A percentile compares a stretch with the other conserved stretches of the same genome.
Evolutionary conservation across 2,329 filamentous ascomycete genomes (phyloP).

Genomic region (Lachnellula occidentalis): DNA sequence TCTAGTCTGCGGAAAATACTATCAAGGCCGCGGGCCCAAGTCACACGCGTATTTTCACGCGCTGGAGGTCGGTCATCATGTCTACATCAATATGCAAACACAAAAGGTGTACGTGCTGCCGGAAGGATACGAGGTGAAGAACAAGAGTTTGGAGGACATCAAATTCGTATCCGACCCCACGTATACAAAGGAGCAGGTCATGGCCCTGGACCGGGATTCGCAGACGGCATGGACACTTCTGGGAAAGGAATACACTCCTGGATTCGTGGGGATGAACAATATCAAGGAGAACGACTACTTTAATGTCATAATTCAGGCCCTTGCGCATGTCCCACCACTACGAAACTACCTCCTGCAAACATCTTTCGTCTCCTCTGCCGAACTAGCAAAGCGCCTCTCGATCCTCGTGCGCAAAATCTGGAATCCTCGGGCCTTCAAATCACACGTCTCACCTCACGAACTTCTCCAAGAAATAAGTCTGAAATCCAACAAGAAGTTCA

Average conservation of each 20-base stretch:
- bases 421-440: slow-evolving; percentile 95
- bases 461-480: slow-evolving; percentile 91
- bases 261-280: slow-evolving; percentile 98
- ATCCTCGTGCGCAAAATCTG: slow-evolving; percentile 94
- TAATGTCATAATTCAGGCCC: slow-evolving; percentile 87
- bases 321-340: slow-evolving; percentile 83
- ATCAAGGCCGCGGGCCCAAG: slow-evolving; percentile 85
- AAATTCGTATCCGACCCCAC: slow-evolving; percentile 94
- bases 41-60: slow-evolving; percentile 98
- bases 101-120: slow-evolving; percentile 89
- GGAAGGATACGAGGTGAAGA: slow-evolving; percentile 94
- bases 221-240: slow-evolving; percentile 68
- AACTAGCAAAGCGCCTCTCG: slow-evolving; percentile 82
- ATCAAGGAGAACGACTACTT: slow-evolving; percentile 99
- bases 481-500: slow-evolving; percentile 87
- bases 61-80: slow-evolving; percentile 90
- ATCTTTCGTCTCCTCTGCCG: slow-evolving; percentile 65
- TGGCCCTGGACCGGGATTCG: slow-evolving; percentile 64
- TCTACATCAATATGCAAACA: slow-evolving; percentile 95
- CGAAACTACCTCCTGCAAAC: slow-evolving; percentile 90
- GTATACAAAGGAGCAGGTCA: slow-evolving; percentile 75
- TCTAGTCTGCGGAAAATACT: slow-evolving; percentile 96
- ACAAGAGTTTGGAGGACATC: slow-evolving; percentile 92
- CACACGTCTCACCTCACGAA: slow-evolving; percentile 95
- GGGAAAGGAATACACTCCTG: slow-evolving; percentile 82